Percentiles rank a stretch among this genome's conserved stretches.
Conservation (phyloP, 2,329 filamentous ascomycete species). For the Monascus ruber region DNA sequence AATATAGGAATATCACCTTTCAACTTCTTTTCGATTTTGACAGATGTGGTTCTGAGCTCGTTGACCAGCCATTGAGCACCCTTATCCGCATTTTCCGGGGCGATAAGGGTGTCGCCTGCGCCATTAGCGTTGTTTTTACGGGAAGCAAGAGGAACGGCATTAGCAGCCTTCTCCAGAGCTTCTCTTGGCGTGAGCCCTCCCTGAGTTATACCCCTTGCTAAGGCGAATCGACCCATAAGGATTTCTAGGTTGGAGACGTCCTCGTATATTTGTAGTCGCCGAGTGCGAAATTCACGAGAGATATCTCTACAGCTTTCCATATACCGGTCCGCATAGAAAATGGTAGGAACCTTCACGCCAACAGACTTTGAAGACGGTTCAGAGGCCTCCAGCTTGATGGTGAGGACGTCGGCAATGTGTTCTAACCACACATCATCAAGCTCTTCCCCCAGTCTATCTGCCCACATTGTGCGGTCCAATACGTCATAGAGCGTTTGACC, state of each 20-base stretch:
- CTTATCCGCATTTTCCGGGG: slow-evolving; percentile 8
- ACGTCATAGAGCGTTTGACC: slow-evolving; percentile 42
- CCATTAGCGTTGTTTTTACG: slow-evolving; percentile 11
- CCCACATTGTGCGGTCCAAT: slow-evolving; percentile 42
- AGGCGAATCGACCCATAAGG: slow-evolving; percentile 20
- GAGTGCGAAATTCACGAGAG: slow-evolving; percentile 36
- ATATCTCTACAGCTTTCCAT: slow-evolving; percentile 39
- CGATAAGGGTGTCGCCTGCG: slow-evolving; percentile 4
- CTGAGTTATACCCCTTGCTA: slow-evolving; percentile 8
- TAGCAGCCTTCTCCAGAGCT: slow-evolving; percentile 26
- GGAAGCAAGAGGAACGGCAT: slow-evolving; percentile 16
- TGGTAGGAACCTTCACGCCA: slow-evolving; percentile 41
- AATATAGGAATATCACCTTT: slow-evolving; percentile 16
- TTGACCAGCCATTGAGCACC: slow-evolving; percentile 19
- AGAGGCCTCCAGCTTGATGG: slow-evolving; percentile 33
- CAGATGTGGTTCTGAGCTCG: slow-evolving; percentile 25
- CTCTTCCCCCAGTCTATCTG: slow-evolving; percentile 25
- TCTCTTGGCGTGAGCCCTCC: slow-evolving; percentile 16
- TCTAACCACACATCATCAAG: slow-evolving; percentile 38
- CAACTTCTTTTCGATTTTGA: slow-evolving; percentile 30
- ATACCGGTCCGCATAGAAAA: slow-evolving; percentile 51
- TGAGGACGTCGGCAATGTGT: slow-evolving; percentile 43
- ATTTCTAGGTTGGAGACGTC: slow-evolving; percentile 22
- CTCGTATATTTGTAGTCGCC: slow-evolving; percentile 21
- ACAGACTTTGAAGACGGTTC: slow-evolving; percentile 25